Evolutionary conservation across 2,329 filamentous ascomycete species (phyloP).

Genomic region (Shiraia sp.): DNA sequence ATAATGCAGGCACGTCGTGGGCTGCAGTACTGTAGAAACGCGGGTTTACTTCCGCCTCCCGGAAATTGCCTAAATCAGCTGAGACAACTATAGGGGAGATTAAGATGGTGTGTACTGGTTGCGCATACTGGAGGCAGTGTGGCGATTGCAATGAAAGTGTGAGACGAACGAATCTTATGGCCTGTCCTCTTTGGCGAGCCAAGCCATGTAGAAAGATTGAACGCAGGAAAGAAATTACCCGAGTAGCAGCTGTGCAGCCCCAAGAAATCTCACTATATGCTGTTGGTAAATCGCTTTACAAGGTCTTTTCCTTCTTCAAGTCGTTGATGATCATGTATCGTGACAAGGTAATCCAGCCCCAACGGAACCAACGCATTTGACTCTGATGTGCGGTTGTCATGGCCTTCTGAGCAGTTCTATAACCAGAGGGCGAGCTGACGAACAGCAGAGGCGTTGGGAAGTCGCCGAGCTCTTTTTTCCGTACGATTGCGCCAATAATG

Average conservation of each 20-base stretch:
- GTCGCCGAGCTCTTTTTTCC: constrained; percentile 56
- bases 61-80: constrained; percentile 12
- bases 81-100: constrained; percentile 1
- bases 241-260: no score
- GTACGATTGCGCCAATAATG: constrained; percentile 59
- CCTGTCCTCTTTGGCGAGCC: no score
- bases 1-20: constrained; percentile 3
- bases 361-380: constrained; percentile 99
- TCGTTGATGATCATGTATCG: constrained; percentile 97
- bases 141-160: not conserved
- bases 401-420: constrained; percentile 73
- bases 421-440: constrained; percentile 66
- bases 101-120: no score
- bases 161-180: no score
- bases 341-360: constrained; percentile 89
- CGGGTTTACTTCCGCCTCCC: constrained; percentile 13
- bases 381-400: constrained; percentile 91
- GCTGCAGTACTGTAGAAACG: not conserved
- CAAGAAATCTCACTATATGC: not conserved
- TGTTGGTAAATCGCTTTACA: constrained; percentile 6
- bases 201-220: no score
- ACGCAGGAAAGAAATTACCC: no score
- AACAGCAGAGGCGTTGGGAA: constrained; percentile 66
- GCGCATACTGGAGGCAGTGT: not conserved
- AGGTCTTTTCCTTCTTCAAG: constrained; percentile 62